Percentiles rank a stretch among this genome's conserved stretches.
Evolutionary conservation across 2,329 filamentous ascomycete genomes (phyloP).

Genomic region (Alternaria triticimaculans): DNA sequence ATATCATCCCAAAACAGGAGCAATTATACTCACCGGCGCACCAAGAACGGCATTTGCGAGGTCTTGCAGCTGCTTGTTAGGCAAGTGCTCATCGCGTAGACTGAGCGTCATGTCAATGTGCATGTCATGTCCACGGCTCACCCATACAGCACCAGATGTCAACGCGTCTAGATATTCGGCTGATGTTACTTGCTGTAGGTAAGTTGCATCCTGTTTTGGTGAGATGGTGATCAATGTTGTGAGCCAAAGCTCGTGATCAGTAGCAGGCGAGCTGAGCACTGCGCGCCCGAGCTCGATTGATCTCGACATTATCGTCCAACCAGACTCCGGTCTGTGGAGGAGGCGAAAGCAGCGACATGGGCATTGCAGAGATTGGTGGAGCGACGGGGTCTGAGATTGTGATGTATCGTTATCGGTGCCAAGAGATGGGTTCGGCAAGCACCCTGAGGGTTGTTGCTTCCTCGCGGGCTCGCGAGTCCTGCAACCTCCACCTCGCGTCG

Average conservation of each 20-base stretch:
- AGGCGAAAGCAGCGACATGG: background rate
- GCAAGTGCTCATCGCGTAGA: slow-evolving; percentile 31
- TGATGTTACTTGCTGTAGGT: slow-evolving; percentile 27
- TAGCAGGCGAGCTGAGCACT: slow-evolving; percentile 33
- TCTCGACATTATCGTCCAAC: slow-evolving; percentile 28
- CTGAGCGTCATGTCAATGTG: slow-evolving; percentile 37
- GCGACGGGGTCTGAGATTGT: background rate
- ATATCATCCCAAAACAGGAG: background rate
- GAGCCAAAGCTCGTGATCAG: slow-evolving; percentile 45
- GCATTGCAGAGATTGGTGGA: slow-evolving; percentile 2
- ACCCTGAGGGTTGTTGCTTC: slow-evolving; percentile 28
- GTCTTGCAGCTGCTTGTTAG: slow-evolving; percentile 20
- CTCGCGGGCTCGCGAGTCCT: slow-evolving; percentile 7
- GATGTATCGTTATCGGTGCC: slow-evolving; percentile 15
- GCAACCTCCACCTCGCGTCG: slow-evolving; percentile 11
- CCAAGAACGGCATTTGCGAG: slow-evolving; percentile 33
- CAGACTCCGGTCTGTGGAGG: background rate
- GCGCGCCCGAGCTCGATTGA: slow-evolving; percentile 45
- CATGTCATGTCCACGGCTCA: slow-evolving; percentile 42
- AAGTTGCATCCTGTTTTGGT: slow-evolving; percentile 32
- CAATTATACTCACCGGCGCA: slow-evolving; percentile 34
- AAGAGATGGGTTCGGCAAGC: slow-evolving; percentile 27
- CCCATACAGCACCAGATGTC: slow-evolving; percentile 39
- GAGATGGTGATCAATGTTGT: slow-evolving; percentile 45
- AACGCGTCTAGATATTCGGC: slow-evolving; percentile 26